These are phyloP conservation scores for Dioscorea cayenensis DNA, from an alignment of 116 monocot species.

Conservation along the genomic window DNA sequence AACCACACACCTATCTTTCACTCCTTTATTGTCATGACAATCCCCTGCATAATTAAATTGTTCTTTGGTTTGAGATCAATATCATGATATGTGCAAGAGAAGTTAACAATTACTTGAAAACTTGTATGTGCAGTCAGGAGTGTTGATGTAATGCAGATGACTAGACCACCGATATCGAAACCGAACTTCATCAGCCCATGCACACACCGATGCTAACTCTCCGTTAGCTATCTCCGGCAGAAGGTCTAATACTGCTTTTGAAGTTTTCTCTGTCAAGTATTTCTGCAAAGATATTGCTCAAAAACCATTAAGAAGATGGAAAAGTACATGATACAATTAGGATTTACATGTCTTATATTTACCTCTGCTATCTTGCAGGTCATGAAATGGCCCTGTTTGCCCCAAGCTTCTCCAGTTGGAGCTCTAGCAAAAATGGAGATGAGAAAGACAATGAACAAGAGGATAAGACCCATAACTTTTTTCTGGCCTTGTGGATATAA, in stretches of 20 bases:
- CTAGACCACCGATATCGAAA: constrained; percentile 48
- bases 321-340: neutral
- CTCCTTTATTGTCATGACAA: constrained; percentile 41
- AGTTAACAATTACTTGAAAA: constrained; percentile 22
- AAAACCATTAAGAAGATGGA: neutral
- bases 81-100: neutral
- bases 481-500: neutral
- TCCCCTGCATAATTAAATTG: constrained; percentile 38
- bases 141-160: constrained; percentile 38
- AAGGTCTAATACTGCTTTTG: constrained; percentile 30
- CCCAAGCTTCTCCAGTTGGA: neutral
- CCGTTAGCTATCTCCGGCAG: constrained; percentile 31
- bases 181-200: constrained; percentile 42
- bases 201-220: constrained; percentile 31
- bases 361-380: constrained; percentile 3
- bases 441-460: neutral
- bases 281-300: neutral
- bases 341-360: neutral
- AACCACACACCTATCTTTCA: constrained; percentile 50
- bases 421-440: neutral
- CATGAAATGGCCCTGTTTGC: constrained; percentile 1
- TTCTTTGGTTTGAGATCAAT: neutral
- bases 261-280: constrained; percentile 31
- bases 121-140: constrained; percentile 39
- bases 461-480: neutral